Conservation (phyloP, 257 asterid genomes). For the Paulownia fortunei region DNA sequence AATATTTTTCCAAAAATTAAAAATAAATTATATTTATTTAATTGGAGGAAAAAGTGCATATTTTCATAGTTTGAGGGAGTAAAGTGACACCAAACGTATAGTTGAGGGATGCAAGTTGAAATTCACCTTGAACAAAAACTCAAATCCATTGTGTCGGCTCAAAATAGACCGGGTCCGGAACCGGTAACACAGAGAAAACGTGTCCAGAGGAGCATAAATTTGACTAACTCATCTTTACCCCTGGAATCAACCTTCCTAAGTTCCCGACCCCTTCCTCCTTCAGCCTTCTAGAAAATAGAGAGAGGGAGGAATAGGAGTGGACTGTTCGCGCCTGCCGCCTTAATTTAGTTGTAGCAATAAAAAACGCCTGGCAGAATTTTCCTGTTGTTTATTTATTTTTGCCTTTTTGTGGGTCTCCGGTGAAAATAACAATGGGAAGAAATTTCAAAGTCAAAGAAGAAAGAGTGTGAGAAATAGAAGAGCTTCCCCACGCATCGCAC, state of each 20-base stretch:
- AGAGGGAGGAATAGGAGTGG: not conserved
- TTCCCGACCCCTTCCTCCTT: not conserved
- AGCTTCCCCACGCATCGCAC: constrained; percentile 32
- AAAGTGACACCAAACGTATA: no score
- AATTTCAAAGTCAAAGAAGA: constrained; percentile 52
- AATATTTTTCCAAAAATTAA: no score
- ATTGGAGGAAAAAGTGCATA: not conserved
- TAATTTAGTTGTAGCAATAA: not conserved
- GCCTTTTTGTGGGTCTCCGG: constrained; percentile 19
- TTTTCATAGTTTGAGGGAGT: not conserved
- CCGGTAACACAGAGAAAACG: constrained; percentile 8
- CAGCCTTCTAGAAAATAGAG: constrained; percentile 6
- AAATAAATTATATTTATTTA: no score
- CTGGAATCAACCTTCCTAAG: not conserved
- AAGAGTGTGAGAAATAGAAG: constrained; percentile 18
- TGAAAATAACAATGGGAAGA: constrained; percentile 37
- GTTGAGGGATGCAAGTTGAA: no score
- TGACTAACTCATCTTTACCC: constrained; percentile 27
- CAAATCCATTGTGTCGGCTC: constrained; percentile 3
- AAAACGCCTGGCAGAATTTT: constrained; percentile 23
- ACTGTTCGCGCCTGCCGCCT: constrained; percentile 34
- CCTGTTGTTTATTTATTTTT: not conserved
- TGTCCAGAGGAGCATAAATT: constrained; percentile 11
- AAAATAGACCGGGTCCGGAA: constrained; percentile 11
- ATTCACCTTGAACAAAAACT: no score